These are phyloP conservation scores for Amaranthus hypochondriacus DNA, from an alignment of 148 eudicot genomes.

Conservation along the genomic window DNA sequence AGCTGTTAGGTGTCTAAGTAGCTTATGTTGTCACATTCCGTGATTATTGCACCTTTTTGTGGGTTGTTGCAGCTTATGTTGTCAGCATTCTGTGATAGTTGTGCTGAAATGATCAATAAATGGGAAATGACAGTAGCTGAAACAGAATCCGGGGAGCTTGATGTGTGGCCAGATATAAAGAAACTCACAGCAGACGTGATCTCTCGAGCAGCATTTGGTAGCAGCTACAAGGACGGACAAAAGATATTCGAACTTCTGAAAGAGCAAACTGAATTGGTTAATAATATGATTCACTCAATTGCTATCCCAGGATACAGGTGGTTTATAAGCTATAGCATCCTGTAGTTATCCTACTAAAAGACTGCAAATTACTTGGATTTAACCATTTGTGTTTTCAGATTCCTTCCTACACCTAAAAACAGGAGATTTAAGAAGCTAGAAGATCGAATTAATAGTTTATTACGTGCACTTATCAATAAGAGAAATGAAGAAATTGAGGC, in stretches of 20 bases:
- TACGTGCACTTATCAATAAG: constrained; percentile 14
- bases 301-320: constrained; percentile 25
- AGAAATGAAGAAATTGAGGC: constrained; percentile 18
- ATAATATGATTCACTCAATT: constrained; percentile 11
- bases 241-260: constrained; percentile 22
- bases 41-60: not conserved
- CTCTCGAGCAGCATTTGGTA: constrained; percentile 27
- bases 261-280: constrained; percentile 15
- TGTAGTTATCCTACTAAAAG: not conserved
- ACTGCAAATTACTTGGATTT: too few species aligned
- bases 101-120: constrained; percentile 21
- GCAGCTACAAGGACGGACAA: constrained; percentile 22
- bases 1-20: too few species aligned
- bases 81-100: constrained; percentile 26
- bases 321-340: not conserved
- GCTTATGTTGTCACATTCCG: not conserved
- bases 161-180: constrained; percentile 15
- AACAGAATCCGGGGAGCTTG: constrained; percentile 13
- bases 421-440: constrained; percentile 14
- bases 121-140: constrained; percentile 23
- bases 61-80: constrained; percentile 18
- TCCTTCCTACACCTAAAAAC: constrained; percentile 21
- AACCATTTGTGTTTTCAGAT: not conserved
- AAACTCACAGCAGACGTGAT: constrained; percentile 24
- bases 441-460: constrained; percentile 7